Evolutionary conservation across 2,329 filamentous ascomycete genomes (phyloP).

Genomic region (Penicillium sp.): DNA sequence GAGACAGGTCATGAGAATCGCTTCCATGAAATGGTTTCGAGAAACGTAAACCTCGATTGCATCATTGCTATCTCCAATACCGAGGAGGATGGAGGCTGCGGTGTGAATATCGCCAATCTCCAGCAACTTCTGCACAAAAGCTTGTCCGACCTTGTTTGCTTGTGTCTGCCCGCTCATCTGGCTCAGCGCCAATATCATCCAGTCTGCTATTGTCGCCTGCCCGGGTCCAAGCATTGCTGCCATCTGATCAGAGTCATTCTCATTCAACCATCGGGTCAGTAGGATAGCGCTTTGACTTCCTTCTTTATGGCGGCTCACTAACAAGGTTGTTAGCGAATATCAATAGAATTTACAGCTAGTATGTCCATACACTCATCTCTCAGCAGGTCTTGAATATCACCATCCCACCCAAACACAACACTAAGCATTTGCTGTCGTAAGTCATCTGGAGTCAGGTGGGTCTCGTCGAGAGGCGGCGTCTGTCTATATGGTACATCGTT

Average conservation of each 20-base stretch:
- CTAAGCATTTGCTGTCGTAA: slow-evolving; percentile 87
- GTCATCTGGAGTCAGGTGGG: slow-evolving; percentile 70
- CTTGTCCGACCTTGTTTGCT: slow-evolving; percentile 85
- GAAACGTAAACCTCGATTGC: slow-evolving; percentile 96
- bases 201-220: slow-evolving; percentile 90
- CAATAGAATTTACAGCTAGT: background rate
- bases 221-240: slow-evolving; percentile 72
- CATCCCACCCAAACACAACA: slow-evolving; percentile 93
- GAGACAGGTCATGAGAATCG: slow-evolving; percentile 82
- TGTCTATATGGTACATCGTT: slow-evolving; percentile 81
- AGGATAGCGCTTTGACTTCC: slow-evolving; percentile 79
- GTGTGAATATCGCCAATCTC: slow-evolving; percentile 90
- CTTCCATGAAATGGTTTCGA: slow-evolving; percentile 89
- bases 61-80: slow-evolving; percentile 88
- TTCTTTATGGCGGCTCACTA: slow-evolving; percentile 67
- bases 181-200: slow-evolving; percentile 93
- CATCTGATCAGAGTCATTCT: slow-evolving; percentile 80
- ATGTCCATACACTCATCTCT: slow-evolving; percentile 69
- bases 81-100: slow-evolving; percentile 88
- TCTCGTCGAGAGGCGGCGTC: slow-evolving; percentile 60
- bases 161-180: slow-evolving; percentile 77
- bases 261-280: slow-evolving; percentile 88
- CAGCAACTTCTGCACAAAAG: slow-evolving; percentile 86
- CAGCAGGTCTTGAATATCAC: slow-evolving; percentile 77
- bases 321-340: slow-evolving; percentile 18